Percentiles rank a stretch among this genome's conserved stretches.
Evolutionary conservation across 2,329 filamentous ascomycete genomes (phyloP).

Genomic region (Tolypocladium tundrense): DNA sequence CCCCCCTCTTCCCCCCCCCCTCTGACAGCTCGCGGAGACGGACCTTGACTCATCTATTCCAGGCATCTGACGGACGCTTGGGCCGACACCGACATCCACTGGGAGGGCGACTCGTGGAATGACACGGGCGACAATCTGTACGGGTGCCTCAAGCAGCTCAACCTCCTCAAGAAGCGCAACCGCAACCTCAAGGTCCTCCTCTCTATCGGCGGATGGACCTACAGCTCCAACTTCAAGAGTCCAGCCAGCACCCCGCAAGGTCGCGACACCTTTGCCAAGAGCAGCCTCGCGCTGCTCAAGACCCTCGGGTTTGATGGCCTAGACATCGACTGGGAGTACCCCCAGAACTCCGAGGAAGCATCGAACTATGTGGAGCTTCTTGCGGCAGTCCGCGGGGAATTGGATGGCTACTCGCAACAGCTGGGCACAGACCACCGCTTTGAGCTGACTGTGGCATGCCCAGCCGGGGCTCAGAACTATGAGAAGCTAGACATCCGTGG

Average conservation of each 20-base stretch:
- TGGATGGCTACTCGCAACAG: conserved; percentile 45
- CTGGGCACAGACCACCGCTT: conserved; percentile 40
- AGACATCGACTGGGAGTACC: conserved; percentile 62
- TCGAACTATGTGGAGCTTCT: conserved; percentile 50
- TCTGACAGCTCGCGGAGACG: background rate
- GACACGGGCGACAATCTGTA: conserved; percentile 72
- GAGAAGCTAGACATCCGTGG: conserved; percentile 48
- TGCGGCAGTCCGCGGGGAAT: conserved; percentile 40
- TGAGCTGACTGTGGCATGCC: conserved; percentile 54
- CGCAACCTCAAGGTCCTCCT: conserved; percentile 78
- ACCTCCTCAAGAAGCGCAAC: conserved; percentile 70
- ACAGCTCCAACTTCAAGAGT: conserved; percentile 70
- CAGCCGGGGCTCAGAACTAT: conserved; percentile 53
- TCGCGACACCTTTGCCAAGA: conserved; percentile 60
- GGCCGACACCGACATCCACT: conserved; percentile 65
- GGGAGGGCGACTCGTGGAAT: conserved; percentile 59
- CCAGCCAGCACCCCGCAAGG: conserved; percentile 63
- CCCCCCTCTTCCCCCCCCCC: background rate
- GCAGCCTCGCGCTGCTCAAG: conserved; percentile 65
- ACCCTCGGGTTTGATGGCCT: conserved; percentile 69
- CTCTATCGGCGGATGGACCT: conserved; percentile 89
- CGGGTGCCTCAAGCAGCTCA: conserved; percentile 81
- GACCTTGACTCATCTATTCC: conserved; percentile 1
- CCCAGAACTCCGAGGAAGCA: conserved; percentile 43
- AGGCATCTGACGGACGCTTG: conserved; percentile 49